These are phyloP conservation scores for Xylaria scruposa DNA, from an alignment of 495 filamentous ascomycete species.

Conservation along the genomic window DNA sequence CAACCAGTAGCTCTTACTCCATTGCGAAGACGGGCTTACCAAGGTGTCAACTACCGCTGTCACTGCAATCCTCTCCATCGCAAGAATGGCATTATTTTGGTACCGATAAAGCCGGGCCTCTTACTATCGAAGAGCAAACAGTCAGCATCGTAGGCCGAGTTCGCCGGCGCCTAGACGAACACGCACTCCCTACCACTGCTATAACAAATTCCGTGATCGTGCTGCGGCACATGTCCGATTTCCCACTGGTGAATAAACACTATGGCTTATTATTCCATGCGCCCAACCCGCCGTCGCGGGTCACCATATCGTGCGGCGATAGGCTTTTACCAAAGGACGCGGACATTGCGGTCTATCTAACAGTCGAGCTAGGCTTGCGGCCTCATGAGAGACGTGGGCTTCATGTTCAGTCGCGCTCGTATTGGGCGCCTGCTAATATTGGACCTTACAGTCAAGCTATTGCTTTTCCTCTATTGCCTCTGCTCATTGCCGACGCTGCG, in stretches of 20 bases:
- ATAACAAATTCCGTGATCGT: constrained; percentile 79
- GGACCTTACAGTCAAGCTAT: constrained; percentile 96
- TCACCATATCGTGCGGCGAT: constrained; percentile 79
- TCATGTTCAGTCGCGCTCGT: constrained; percentile 91
- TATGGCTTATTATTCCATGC: constrained; percentile 73
- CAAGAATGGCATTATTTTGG: constrained; percentile 38
- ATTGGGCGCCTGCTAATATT: constrained; percentile 99
- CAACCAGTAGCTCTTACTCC: constrained; percentile 5
- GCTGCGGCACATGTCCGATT: constrained; percentile 80
- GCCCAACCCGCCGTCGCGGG: constrained; percentile 84
- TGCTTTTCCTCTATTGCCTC: constrained; percentile 55
- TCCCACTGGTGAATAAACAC: constrained; percentile 71
- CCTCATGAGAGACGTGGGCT: constrained; percentile 61
- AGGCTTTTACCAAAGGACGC: constrained; percentile 55
- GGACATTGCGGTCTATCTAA: constrained; percentile 61
- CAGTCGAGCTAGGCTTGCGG: constrained; percentile 36
- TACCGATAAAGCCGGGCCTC: constrained; percentile 10
- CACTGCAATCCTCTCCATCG: constrained; percentile 12
- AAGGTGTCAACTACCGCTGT: constrained; percentile 11
- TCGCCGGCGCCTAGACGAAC: constrained; percentile 36
- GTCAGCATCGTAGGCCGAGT: constrained; percentile 45
- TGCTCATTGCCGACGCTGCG: constrained; percentile 9
- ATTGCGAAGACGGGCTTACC: background rate
- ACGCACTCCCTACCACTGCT: constrained; percentile 50
- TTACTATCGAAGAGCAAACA: constrained; percentile 46